These are phyloP conservation scores for Drechslerella coelobrocha DNA, from an alignment of 2,329 filamentous ascomycete species.

Conservation along the genomic window DNA sequence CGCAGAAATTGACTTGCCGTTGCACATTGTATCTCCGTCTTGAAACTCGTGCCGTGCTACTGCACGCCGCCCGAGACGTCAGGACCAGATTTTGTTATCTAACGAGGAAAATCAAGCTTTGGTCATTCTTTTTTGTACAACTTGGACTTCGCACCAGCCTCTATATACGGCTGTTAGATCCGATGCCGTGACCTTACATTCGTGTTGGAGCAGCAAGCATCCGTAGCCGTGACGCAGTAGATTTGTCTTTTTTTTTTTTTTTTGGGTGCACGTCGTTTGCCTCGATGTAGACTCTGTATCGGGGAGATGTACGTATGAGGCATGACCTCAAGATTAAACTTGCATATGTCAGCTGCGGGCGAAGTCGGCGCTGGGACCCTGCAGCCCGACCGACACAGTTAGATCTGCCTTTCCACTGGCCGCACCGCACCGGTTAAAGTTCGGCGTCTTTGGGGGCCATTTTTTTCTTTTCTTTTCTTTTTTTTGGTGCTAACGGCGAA, in stretches of 20 bases:
- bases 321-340: too few species aligned
- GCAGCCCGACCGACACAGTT: slow-evolving; percentile 10
- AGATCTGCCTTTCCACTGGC: slow-evolving; percentile 4
- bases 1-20: not conserved
- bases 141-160: too few species aligned
- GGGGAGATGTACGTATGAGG: too few species aligned
- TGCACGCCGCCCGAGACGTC: not conserved
- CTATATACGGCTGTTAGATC: too few species aligned
- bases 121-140: slow-evolving; percentile 15
- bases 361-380: slow-evolving; percentile 20
- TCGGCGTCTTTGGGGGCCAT: slow-evolving; percentile 23
- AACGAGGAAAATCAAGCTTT: slow-evolving; percentile 25
- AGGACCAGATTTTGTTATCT: too few species aligned
- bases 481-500: not conserved
- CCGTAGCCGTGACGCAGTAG: not conserved
- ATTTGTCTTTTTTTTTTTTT: too few species aligned
- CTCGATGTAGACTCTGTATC: too few species aligned
- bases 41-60: not conserved
- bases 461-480: too few species aligned
- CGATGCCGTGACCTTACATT: too few species aligned
- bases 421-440: slow-evolving; percentile 28
- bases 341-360: slow-evolving; percentile 3
- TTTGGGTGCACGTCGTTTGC: too few species aligned
- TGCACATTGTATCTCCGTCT: not conserved
- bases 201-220: too few species aligned